Conservation (phyloP, 1,139 yeast genomes). For the Keqinozyma sinolaborantium region DNA sequence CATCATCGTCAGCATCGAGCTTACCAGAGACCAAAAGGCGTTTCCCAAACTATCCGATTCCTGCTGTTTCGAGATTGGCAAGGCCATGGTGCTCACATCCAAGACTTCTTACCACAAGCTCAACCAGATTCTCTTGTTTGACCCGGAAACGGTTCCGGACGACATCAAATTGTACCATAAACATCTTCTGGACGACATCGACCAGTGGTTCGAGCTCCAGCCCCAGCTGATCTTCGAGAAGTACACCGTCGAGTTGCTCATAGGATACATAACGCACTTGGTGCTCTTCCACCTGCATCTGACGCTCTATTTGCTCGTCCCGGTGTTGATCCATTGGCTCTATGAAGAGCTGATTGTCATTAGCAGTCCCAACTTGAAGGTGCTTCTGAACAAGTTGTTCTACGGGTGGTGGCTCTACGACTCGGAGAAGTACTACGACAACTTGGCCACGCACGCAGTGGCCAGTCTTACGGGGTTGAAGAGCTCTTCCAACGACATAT, state of each 20-base stretch:
- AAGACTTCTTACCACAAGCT: constrained; percentile 32
- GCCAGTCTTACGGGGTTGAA: constrained; percentile 15
- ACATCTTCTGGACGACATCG: constrained; percentile 30
- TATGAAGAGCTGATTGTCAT: constrained; percentile 19
- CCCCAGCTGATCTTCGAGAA: constrained; percentile 18
- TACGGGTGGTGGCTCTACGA: constrained; percentile 26
- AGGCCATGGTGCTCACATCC: constrained; percentile 29
- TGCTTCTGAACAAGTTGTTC: constrained; percentile 15
- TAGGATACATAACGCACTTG: constrained; percentile 35
- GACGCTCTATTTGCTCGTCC: constrained; percentile 27
- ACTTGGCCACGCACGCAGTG: constrained; percentile 14
- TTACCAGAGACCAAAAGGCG: constrained; percentile 1
- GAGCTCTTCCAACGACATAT: constrained; percentile 12
- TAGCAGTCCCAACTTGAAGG: constrained; percentile 3
- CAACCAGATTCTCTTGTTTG: constrained; percentile 30
- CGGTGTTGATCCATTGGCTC: constrained; percentile 36
- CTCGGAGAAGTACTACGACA: constrained; percentile 10
- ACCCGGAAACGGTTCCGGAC: constrained; percentile 23
- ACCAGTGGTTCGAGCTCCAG: constrained; percentile 35
- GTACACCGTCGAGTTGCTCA: constrained; percentile 21
- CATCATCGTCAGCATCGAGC: constrained; percentile 16
- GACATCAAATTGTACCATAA: constrained; percentile 17
- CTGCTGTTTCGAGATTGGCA: constrained; percentile 32
- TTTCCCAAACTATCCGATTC: constrained; percentile 20
- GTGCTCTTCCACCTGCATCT: constrained; percentile 31